Evolutionary conservation across 176 grass and related monocot species (phyloP).

Genomic region (Carex pumila): DNA sequence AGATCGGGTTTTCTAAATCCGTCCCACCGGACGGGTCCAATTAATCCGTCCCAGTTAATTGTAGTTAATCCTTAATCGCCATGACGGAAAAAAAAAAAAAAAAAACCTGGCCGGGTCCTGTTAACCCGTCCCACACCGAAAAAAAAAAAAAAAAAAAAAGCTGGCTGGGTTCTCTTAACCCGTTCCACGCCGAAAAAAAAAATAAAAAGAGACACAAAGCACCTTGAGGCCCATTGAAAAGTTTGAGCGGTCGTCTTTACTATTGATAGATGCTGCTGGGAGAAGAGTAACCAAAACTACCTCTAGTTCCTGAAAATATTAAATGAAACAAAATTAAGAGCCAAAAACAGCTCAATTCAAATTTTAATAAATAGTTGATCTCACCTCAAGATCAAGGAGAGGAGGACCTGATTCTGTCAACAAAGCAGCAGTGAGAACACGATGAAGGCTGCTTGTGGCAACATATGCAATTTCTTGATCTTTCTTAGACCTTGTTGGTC

Average conservation of each 20-base stretch:
- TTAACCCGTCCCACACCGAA: no score
- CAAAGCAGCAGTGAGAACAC: slow-evolving; percentile 74
- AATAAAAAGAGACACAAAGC: slow-evolving; percentile 1
- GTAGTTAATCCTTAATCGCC: no score
- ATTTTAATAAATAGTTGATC: slow-evolving; percentile 21
- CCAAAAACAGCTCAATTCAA: not conserved
- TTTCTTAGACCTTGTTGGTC: slow-evolving; percentile 69
- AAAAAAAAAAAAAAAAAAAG: no score
- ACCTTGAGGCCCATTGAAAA: slow-evolving; percentile 87
- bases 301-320: slow-evolving; percentile 60
- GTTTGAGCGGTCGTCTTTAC: slow-evolving; percentile 57
- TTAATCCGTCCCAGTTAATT: no score
- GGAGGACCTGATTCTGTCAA: slow-evolving; percentile 83
- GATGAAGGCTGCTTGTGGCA: slow-evolving; percentile 77
- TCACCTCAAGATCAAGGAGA: slow-evolving; percentile 99
- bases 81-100: no score
- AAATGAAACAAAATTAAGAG: slow-evolving; percentile 17
- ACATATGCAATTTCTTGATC: slow-evolving; percentile 84
- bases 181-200: no score
- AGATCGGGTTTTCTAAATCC: no score
- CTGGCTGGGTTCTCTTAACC: no score
- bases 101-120: no score
- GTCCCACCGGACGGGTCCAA: no score
- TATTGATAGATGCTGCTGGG: slow-evolving; percentile 60
- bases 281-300: slow-evolving; percentile 69